These are phyloP conservation scores for Penicillium glabrum DNA, from an alignment of 2,329 filamentous ascomycete species.

Conservation along the genomic window DNA sequence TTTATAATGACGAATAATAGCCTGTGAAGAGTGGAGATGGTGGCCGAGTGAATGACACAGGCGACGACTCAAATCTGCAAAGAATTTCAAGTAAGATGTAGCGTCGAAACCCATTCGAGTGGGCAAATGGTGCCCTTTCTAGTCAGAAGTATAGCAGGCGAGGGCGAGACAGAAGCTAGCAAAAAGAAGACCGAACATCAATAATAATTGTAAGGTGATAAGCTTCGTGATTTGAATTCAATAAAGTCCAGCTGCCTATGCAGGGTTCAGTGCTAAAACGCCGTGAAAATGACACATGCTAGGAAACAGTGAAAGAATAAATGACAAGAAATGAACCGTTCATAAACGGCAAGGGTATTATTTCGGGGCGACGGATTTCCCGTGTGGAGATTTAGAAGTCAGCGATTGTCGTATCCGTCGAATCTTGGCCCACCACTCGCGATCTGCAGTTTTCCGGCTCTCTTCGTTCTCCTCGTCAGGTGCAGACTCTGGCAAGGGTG, in stretches of 20 bases:
- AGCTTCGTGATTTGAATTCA: neutral
- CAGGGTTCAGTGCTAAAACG: neutral
- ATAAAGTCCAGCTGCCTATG: neutral
- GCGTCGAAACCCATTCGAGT: too few relatives aligned
- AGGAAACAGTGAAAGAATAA: neutral
- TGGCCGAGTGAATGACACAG: too few relatives aligned
- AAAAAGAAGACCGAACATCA: neutral
- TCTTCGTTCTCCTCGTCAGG: slow-evolving; percentile 42
- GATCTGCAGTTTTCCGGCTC: slow-evolving; percentile 61
- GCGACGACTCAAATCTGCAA: too few relatives aligned
- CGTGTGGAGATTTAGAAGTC: slow-evolving; percentile 63
- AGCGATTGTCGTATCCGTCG: slow-evolving; percentile 71
- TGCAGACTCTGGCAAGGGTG: slow-evolving; percentile 18
- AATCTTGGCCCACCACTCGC: slow-evolving; percentile 71
- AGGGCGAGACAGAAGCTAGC: neutral
- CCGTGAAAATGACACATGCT: neutral
- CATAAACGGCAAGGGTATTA: slow-evolving; percentile 2
- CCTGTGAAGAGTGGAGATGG: too few relatives aligned
- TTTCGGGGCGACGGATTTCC: slow-evolving; percentile 27
- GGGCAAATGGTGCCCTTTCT: too few relatives aligned
- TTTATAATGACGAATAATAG: too few relatives aligned
- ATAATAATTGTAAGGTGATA: neutral
- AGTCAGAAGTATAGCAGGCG: neutral
- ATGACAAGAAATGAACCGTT: neutral
- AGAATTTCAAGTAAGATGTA: too few relatives aligned